Conservation (phyloP, 2,329 filamentous ascomycete species). For the Trichoderma atroviride region DNA sequence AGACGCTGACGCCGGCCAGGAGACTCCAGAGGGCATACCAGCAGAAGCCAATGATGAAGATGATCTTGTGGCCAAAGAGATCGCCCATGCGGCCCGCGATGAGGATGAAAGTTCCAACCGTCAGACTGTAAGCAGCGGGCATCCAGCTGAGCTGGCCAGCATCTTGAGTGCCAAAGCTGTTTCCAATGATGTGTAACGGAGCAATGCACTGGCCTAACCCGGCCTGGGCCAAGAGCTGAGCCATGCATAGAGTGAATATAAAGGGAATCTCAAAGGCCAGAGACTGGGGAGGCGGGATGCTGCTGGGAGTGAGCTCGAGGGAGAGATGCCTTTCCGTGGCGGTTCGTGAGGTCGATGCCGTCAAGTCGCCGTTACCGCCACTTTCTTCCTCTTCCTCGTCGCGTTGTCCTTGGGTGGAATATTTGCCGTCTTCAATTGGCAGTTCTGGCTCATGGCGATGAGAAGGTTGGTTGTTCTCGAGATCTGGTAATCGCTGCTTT, state of each 20-base stretch:
- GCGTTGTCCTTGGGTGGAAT: not conserved
- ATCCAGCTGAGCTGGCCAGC: conserved; percentile 53
- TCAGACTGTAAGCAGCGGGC: conserved; percentile 56
- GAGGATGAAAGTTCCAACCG: conserved; percentile 56
- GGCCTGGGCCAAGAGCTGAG: conserved; percentile 32
- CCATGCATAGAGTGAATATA: conserved; percentile 29
- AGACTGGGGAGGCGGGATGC: conserved; percentile 5
- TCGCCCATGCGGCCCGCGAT: conserved; percentile 56
- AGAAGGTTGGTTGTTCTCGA: not conserved
- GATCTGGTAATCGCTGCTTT: not conserved
- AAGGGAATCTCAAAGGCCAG: conserved; percentile 15
- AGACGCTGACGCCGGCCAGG: conserved; percentile 43
- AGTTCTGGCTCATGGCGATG: not conserved
- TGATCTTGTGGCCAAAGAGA: conserved; percentile 53
- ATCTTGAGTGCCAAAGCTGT: conserved; percentile 44
- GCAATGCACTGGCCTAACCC: conserved; percentile 31
- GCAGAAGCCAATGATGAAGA: conserved; percentile 53
- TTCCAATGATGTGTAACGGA: conserved; percentile 47
- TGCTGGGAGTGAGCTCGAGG: conserved; percentile 17
- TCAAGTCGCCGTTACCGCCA: not conserved
- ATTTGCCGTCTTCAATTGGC: not conserved
- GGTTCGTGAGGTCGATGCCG: not conserved
- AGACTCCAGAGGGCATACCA: conserved; percentile 55
- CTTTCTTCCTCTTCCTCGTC: conserved; percentile 5
- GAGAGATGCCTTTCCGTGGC: not conserved